Evolutionary conservation across 163 green algal genomes (phyloP).

Genomic region (Scenedesmus sp.): DNA sequence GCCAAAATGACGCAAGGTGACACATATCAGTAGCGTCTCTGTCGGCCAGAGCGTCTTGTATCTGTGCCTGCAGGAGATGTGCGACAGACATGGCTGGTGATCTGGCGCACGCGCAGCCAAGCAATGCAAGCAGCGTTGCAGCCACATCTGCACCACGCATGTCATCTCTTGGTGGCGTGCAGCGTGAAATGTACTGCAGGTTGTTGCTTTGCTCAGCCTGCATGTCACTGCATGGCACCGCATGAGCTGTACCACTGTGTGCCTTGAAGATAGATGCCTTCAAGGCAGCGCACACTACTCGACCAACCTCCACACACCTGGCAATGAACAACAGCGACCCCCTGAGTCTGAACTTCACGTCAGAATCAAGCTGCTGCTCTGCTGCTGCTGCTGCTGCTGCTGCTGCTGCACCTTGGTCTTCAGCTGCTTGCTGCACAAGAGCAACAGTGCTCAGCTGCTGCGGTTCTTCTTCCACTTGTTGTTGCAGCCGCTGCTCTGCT

Average conservation of each 20-base stretch:
- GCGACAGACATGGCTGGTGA: background rate
- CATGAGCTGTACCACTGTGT: too few species aligned
- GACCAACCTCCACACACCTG: background rate
- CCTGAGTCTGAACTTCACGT: background rate
- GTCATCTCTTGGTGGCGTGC: background rate
- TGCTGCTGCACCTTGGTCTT: background rate
- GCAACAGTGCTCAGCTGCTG: background rate
- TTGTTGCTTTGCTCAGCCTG: background rate
- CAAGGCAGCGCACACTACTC: too few species aligned
- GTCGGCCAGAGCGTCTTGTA: too few species aligned
- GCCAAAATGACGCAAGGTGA: background rate
- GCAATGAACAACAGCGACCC: conserved; percentile 20
- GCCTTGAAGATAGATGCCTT: too few species aligned
- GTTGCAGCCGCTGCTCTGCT: background rate
- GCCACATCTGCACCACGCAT: background rate
- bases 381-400: background rate
- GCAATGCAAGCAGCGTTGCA: background rate
- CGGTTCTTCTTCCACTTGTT: background rate
- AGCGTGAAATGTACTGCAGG: background rate
- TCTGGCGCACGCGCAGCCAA: background rate
- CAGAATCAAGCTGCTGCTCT: background rate
- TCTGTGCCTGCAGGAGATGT: background rate
- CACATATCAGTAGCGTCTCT: too few species aligned
- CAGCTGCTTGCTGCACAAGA: background rate
- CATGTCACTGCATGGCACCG: too few species aligned